These are phyloP conservation scores for Alternaria consortialis DNA, from an alignment of 2,329 filamentous ascomycete species.

Conservation along the genomic window DNA sequence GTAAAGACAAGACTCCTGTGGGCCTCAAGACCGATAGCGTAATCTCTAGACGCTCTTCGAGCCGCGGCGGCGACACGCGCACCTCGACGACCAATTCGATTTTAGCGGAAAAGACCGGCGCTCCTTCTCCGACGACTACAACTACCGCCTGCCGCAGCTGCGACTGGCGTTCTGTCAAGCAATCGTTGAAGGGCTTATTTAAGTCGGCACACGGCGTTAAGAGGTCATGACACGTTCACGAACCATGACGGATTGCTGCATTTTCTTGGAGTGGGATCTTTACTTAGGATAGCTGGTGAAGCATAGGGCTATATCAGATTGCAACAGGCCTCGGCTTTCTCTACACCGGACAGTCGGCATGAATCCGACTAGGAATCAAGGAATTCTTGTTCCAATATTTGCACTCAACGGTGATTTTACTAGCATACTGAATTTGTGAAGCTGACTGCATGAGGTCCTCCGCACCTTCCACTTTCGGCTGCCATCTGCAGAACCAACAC, in stretches of 20 bases:
- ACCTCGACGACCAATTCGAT: constrained; percentile 38
- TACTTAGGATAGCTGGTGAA: constrained; percentile 19
- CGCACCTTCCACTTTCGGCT: background rate
- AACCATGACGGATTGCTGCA: constrained; percentile 31
- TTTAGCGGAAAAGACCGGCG: constrained; percentile 34
- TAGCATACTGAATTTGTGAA: background rate
- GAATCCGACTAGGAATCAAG: constrained; percentile 21
- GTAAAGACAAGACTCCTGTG: constrained; percentile 46
- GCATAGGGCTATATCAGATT: constrained; percentile 17
- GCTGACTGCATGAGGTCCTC: background rate
- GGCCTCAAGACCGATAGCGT: constrained; percentile 47
- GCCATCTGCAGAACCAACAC: background rate
- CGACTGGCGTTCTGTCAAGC: constrained; percentile 45
- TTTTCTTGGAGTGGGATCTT: constrained; percentile 21
- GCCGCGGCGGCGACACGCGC: constrained; percentile 29
- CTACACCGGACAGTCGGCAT: constrained; percentile 25
- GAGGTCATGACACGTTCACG: constrained; percentile 34
- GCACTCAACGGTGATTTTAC: background rate
- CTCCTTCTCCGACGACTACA: constrained; percentile 21
- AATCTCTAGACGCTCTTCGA: constrained; percentile 39
- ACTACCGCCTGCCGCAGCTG: constrained; percentile 39
- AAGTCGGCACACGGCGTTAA: constrained; percentile 46
- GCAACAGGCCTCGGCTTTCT: constrained; percentile 18
- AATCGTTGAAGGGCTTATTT: constrained; percentile 44
- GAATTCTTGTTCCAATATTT: constrained; percentile 10